phyloP scores from a whole-genome alignment of 495 filamentous ascomycete species.

The Podospora appendiculata region DNA sequence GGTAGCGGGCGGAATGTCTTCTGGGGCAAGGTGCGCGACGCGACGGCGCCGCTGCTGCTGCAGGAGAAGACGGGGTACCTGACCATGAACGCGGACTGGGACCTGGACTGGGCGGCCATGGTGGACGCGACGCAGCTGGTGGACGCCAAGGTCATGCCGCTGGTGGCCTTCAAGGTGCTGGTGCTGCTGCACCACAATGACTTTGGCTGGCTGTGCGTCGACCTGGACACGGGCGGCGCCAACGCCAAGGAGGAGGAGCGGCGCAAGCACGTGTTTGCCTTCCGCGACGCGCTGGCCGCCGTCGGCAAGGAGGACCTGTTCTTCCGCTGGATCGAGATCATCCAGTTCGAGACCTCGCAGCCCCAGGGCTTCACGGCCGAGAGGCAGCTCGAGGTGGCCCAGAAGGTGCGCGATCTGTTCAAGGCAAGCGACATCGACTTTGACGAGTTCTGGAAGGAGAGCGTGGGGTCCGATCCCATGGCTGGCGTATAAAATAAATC shows the following conservation, averaged over 20 bases:
- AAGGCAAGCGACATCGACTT: conserved; percentile 64
- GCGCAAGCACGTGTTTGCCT: conserved; percentile 57
- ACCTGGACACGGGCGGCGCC: conserved; percentile 38
- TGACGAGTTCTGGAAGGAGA: conserved; percentile 62
- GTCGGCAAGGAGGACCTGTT: conserved; percentile 79
- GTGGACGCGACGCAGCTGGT: conserved; percentile 56
- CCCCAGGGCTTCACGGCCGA: conserved; percentile 67
- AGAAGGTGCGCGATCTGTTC: conserved; percentile 59
- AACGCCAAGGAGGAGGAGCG: conserved; percentile 44
- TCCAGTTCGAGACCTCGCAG: conserved; percentile 71
- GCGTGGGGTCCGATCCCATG: conserved; percentile 55
- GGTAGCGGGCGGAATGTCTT: conserved; percentile 16
- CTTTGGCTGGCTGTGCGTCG: conserved; percentile 58
- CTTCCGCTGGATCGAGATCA: conserved; percentile 76
- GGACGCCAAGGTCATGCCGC: conserved; percentile 45
- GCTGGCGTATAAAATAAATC: conserved; percentile 11
- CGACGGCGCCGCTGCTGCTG: conserved; percentile 55
- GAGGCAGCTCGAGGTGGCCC: conserved; percentile 55
- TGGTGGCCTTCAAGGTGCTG: conserved; percentile 54
- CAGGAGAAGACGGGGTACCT: conserved; percentile 68
- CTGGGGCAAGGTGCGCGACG: conserved; percentile 30
- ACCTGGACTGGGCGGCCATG: conserved; percentile 74
- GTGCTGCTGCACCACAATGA: conserved; percentile 58
- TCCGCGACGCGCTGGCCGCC: conserved; percentile 60
- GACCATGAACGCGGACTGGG: conserved; percentile 71